A percentile compares a stretch with the other conserved stretches of the same genome.
Evolutionary conservation across 2,329 filamentous ascomycete genomes (phyloP).

Genomic region (Lomentospora prolificans): DNA sequence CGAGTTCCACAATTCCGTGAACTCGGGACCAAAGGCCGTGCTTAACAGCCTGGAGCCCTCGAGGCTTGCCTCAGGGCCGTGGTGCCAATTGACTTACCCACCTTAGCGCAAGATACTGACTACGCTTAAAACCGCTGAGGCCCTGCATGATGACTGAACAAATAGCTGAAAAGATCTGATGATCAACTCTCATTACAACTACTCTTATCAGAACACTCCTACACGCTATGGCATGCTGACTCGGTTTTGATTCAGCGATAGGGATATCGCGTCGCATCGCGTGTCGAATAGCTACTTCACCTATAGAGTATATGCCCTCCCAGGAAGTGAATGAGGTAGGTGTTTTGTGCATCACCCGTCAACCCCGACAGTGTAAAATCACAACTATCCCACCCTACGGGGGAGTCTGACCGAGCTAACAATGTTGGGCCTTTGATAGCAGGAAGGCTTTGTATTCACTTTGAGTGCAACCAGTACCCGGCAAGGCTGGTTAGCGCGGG

Average conservation of each 20-base stretch:
- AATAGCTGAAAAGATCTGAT: conserved; percentile 10
- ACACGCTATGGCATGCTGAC: neutral
- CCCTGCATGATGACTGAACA: conserved; percentile 3
- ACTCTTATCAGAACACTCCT: neutral
- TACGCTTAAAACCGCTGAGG: conserved; percentile 5
- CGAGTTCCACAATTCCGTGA: neutral
- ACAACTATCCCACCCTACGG: too few species aligned
- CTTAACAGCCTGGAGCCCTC: neutral
- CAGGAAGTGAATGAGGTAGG: neutral
- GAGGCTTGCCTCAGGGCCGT: neutral
- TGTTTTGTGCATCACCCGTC: neutral
- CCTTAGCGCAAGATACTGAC: neutral
- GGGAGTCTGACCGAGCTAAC: too few species aligned
- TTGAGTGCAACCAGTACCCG: neutral
- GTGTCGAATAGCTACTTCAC: too few species aligned
- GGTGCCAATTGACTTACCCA: neutral
- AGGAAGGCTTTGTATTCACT: neutral
- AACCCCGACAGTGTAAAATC: too few species aligned
- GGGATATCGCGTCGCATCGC: neutral
- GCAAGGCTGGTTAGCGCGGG: neutral
- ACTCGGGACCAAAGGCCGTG: conserved; percentile 8
- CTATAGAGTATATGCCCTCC: neutral
- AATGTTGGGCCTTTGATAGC: too few species aligned
- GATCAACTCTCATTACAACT: neutral
- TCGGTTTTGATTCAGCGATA: neutral